Evolutionary conservation across 1,284 basidiomycete genomes (phyloP).

Genomic region (Ceratobasidium sp.): DNA sequence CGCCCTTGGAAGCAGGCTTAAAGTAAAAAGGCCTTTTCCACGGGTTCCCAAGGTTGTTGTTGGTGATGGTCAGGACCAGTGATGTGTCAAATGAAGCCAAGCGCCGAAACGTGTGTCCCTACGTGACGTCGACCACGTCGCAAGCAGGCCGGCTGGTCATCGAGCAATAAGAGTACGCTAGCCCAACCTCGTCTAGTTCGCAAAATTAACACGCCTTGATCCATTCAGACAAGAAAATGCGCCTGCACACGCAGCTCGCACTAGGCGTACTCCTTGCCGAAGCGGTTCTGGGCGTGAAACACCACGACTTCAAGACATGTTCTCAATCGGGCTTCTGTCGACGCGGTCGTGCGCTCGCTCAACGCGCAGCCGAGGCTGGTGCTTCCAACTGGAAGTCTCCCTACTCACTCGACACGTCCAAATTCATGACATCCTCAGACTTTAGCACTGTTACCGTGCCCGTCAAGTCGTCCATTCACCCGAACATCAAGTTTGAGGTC

Average conservation of each 20-base stretch:
- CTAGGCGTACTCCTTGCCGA: constrained; percentile 39
- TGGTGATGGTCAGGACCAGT: constrained; percentile 27
- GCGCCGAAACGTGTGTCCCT: constrained; percentile 28
- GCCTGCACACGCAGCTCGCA: constrained; percentile 28
- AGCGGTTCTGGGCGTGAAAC: constrained; percentile 52
- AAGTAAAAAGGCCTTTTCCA: background rate
- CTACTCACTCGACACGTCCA: constrained; percentile 72
- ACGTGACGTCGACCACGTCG: constrained; percentile 29
- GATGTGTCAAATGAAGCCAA: constrained; percentile 3
- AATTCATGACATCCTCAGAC: constrained; percentile 57
- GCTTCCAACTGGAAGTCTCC: constrained; percentile 75
- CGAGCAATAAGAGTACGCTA: background rate
- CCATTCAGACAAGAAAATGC: constrained; percentile 24
- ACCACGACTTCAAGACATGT: constrained; percentile 90
- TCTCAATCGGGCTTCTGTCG: constrained; percentile 90
- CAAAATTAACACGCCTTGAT: constrained; percentile 11
- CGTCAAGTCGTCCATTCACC: constrained; percentile 81
- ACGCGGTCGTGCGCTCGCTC: constrained; percentile 80
- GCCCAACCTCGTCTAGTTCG: background rate
- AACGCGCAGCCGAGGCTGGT: constrained; percentile 65
- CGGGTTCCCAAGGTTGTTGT: background rate
- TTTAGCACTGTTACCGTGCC: constrained; percentile 71
- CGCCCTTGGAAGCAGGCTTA: too few relatives aligned
- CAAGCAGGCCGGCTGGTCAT: background rate
- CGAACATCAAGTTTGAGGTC: constrained; percentile 78